A percentile compares a stretch with the other conserved stretches of the same genome.
phyloP scores from a whole-genome alignment of 1,284 basidiomycete genomes.

The Cryptococcus sp. region DNA sequence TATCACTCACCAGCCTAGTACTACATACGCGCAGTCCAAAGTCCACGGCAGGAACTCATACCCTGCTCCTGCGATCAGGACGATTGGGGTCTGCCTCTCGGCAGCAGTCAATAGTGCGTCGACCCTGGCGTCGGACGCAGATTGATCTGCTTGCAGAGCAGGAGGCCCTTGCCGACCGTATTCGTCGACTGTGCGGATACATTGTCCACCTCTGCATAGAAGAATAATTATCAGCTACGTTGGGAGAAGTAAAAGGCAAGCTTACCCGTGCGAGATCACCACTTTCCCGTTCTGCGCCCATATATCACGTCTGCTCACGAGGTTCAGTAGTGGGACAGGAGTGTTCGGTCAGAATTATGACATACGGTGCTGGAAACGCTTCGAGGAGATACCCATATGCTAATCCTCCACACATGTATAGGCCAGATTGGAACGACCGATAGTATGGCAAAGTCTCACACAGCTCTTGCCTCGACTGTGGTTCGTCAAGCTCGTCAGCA shows the following conservation, averaged over 20 bases:
- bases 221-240: background rate
- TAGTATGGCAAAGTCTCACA: conserved; percentile 51
- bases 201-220: conserved; percentile 32
- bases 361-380: conserved; percentile 44
- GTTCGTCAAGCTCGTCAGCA: background rate
- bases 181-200: conserved; percentile 13
- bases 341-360: background rate
- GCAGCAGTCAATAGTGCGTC: conserved; percentile 37
- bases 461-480: conserved; percentile 45
- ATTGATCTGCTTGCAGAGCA: conserved; percentile 39
- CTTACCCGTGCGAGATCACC: conserved; percentile 47
- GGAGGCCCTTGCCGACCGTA: conserved; percentile 21
- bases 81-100: conserved; percentile 29
- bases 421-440: conserved; percentile 46
- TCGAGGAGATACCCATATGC: conserved; percentile 48
- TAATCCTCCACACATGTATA: conserved; percentile 41
- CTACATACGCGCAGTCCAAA: conserved; percentile 36
- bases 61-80: conserved; percentile 42
- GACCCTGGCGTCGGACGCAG: conserved; percentile 32
- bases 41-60: conserved; percentile 42
- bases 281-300: conserved; percentile 43
- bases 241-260: background rate
- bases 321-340: conserved; percentile 7
- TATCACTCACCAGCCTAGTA: conserved; percentile 44
- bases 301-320: conserved; percentile 37